Evolutionary conservation across 2,329 filamentous ascomycete species (phyloP).

Genomic region (Pseudogymnoascus sp.): DNA sequence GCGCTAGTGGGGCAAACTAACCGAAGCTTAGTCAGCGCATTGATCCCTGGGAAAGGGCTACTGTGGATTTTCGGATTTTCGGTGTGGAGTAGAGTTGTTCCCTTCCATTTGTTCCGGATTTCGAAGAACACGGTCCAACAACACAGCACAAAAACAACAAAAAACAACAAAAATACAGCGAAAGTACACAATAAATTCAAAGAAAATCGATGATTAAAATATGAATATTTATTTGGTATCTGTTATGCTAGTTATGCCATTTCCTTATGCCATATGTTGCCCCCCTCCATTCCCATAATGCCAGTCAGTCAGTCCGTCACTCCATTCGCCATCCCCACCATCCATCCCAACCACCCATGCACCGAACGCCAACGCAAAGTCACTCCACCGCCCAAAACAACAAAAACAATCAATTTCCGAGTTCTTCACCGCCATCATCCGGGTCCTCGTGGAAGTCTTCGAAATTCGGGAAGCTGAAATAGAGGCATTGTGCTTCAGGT

Average conservation of each 20-base stretch:
- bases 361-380: conserved; percentile 9
- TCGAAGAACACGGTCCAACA: background rate
- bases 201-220: background rate
- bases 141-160: background rate
- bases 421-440: conserved; percentile 27
- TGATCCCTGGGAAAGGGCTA: conserved; percentile 3
- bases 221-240: conserved; percentile 5
- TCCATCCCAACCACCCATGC: conserved; percentile 2
- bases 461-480: conserved; percentile 70
- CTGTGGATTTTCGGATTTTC: background rate
- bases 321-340: background rate
- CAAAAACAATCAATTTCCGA: conserved; percentile 11
- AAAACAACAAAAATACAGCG: background rate
- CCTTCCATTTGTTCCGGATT: background rate
- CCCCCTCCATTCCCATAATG: background rate
- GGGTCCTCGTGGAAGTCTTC: conserved; percentile 56
- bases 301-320: background rate
- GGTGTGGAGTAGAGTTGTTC: conserved; percentile 3
- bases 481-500: conserved; percentile 33
- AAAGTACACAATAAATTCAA: background rate
- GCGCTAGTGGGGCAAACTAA: conserved; percentile 13
- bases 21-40: conserved; percentile 12
- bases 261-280: background rate
- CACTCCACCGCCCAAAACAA: conserved; percentile 8
- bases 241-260: conserved; percentile 4